Percentiles rank a stretch among this genome's conserved stretches.
Evolutionary conservation across 495 filamentous ascomycete species (phyloP).

Genomic region (Acidiella bohemica): DNA sequence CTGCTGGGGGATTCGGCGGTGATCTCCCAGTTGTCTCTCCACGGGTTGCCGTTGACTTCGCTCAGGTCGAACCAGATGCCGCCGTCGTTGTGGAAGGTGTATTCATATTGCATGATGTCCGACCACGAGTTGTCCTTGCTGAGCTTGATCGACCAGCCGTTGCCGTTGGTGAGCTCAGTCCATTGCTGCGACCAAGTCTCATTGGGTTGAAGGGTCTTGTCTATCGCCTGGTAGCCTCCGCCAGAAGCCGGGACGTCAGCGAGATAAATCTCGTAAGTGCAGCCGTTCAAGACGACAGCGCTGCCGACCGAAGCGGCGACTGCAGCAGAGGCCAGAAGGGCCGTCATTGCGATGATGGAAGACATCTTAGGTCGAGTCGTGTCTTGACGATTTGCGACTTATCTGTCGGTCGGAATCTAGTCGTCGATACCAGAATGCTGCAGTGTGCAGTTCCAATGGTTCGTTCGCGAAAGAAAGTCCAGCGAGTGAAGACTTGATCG

Average conservation of each 20-base stretch:
- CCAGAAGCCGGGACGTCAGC: constrained; percentile 11
- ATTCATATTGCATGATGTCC: constrained; percentile 23
- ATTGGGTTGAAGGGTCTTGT: constrained; percentile 5
- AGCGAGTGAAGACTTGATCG: constrained; percentile 11
- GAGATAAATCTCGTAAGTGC: constrained; percentile 21
- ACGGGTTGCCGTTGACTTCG: constrained; percentile 23
- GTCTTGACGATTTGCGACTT: neutral
- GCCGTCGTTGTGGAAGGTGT: constrained; percentile 21
- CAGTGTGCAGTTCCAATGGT: neutral
- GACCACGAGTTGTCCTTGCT: constrained; percentile 6
- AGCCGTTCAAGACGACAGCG: constrained; percentile 18
- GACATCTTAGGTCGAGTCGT: constrained; percentile 8
- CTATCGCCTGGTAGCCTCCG: constrained; percentile 8
- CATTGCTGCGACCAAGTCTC: constrained; percentile 15
- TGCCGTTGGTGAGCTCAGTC: constrained; percentile 18
- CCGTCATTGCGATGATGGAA: constrained; percentile 7
- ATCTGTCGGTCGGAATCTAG: neutral
- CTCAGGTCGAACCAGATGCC: constrained; percentile 24
- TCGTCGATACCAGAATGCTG: neutral
- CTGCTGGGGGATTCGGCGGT: constrained; percentile 5
- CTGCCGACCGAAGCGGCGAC: constrained; percentile 9
- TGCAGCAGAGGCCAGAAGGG: constrained; percentile 11
- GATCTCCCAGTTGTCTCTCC: constrained; percentile 21
- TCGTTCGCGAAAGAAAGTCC: neutral
- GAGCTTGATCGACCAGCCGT: constrained; percentile 24